Base-by-base conservation (phyloP, 2,329 filamentous ascomycete genomes). In the Lecanicillium sp. region DNA sequence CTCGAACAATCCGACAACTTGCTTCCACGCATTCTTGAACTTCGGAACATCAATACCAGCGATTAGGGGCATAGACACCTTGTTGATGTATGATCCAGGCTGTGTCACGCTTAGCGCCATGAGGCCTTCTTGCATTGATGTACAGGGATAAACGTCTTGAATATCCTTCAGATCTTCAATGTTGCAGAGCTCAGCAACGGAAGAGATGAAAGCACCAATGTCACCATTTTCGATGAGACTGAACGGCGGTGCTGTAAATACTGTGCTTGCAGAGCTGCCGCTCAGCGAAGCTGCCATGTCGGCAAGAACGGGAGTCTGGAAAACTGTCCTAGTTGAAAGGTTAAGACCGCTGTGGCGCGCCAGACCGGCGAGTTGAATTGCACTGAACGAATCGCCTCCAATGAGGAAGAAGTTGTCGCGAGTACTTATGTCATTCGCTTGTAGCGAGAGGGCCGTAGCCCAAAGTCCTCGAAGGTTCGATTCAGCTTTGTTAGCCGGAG, bases 351-450 rank as follows among this genome's bases (percentile, higher is more conserved):
- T 55, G 8, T 59, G 55, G 6, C 62, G 60, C 32, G 62, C 64
- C 5, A 58, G 58, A 15, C 75, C 69, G 5, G 65, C 61, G 9
- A 71, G 57, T 7, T 65, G 61, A 57, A 73, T 73, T 1, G 70
- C 68, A 2, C 57, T 56, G 23, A 73, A 70, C 5, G 70, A 72
- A 38, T 73, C 70, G 4, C 71, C 71, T 3, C 70, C 70, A 0
- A 71, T 55, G 4, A 54, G 52, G n/a, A 70, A 60, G 43, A 73
- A 71, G 33, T 62, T 61, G 35, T 61, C 56, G 14, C 62, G 57
- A 0, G 58, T 45, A 1, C 60, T 56, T 19, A 67, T 55, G 3
- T 62, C 53, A 0, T 56, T 56, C 0, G 59, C 51, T 0, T 62
- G 49, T 2, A 70, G 49, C 38, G 68, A 65, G 5, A 76, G 61